These are phyloP conservation scores for Aspergillus vadensis DNA, from an alignment of 2,329 filamentous ascomycete species.

Conservation along the genomic window DNA sequence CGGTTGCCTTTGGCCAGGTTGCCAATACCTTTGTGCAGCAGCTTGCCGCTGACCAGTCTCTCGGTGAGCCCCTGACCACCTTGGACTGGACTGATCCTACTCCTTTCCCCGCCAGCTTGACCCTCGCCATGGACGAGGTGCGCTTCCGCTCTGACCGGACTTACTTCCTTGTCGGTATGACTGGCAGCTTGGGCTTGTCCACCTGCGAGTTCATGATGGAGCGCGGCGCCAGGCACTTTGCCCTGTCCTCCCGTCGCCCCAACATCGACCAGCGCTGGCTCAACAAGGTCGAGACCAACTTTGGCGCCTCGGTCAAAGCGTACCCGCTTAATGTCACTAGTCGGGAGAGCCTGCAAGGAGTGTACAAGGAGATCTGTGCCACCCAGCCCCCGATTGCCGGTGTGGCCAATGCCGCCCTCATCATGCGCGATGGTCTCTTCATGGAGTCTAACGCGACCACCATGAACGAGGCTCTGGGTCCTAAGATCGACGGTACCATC, in stretches of 20 bases:
- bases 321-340: conserved; percentile 16
- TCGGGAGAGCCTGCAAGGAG: neutral
- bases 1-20: too few relatives aligned
- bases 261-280: conserved; percentile 29
- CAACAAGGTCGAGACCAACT: neutral
- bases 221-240: conserved; percentile 30
- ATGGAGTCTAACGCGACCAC: conserved; percentile 10
- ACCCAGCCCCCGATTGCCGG: conserved; percentile 28
- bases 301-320: conserved; percentile 23
- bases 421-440: conserved; percentile 25
- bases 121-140: too few relatives aligned
- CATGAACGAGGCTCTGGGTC: conserved; percentile 12
- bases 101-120: too few relatives aligned
- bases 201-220: conserved; percentile 33
- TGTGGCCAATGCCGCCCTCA: conserved; percentile 29
- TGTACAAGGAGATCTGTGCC: neutral
- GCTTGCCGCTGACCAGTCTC: too few relatives aligned
- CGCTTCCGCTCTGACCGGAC: neutral
- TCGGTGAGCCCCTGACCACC: too few relatives aligned
- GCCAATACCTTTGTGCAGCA: too few relatives aligned
- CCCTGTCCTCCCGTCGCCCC: conserved; percentile 34
- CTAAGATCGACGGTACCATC: conserved; percentile 26
- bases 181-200: conserved; percentile 19
- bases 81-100: neutral
- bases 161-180: neutral